A percentile compares a stretch with the other conserved stretches of the same genome.
Evolutionary conservation across 2,329 filamentous ascomycete species (phyloP).

Genomic region (Aspergillus pseudonomiae): DNA sequence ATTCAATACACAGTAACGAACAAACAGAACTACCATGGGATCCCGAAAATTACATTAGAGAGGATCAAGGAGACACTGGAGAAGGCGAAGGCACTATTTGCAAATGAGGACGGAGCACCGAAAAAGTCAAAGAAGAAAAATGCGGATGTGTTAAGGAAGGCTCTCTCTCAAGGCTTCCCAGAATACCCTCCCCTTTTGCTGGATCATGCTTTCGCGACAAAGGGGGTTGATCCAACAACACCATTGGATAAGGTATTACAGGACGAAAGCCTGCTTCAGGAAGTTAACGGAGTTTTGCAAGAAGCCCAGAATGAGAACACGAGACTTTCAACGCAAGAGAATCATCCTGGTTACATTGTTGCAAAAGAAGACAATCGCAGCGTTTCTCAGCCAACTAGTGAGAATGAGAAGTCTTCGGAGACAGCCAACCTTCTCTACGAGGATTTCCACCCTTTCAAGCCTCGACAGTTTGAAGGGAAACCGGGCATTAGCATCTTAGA

Average conservation of each 20-base stretch:
- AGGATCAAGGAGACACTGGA: slow-evolving; percentile 71
- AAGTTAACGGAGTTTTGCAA: slow-evolving; percentile 68
- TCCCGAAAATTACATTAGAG: slow-evolving; percentile 74
- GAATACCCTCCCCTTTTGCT: slow-evolving; percentile 87
- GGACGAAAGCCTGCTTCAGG: slow-evolving; percentile 65
- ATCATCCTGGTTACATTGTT: slow-evolving; percentile 82
- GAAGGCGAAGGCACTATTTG: slow-evolving; percentile 55
- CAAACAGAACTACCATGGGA: slow-evolving; percentile 78
- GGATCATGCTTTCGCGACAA: slow-evolving; percentile 77
- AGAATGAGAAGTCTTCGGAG: slow-evolving; percentile 40
- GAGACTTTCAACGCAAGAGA: slow-evolving; percentile 66
- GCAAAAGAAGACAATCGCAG: slow-evolving; percentile 60
- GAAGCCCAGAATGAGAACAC: slow-evolving; percentile 72
- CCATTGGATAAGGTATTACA: slow-evolving; percentile 72
- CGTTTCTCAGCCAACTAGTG: slow-evolving; percentile 33
- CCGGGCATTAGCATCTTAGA: slow-evolving; percentile 69
- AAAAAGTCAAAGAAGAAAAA: slow-evolving; percentile 76
- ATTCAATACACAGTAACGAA: slow-evolving; percentile 77
- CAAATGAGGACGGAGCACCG: slow-evolving; percentile 40
- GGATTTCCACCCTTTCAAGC: slow-evolving; percentile 92
- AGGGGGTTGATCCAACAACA: slow-evolving; percentile 68
- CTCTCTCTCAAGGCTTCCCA: slow-evolving; percentile 79
- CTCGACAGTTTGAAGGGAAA: slow-evolving; percentile 74
- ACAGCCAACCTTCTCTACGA: slow-evolving; percentile 70
- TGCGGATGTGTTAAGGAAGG: slow-evolving; percentile 75